These are phyloP conservation scores for Hericium erinaceus DNA, from an alignment of 768 basidiomycete genomes.

Conservation along the genomic window DNA sequence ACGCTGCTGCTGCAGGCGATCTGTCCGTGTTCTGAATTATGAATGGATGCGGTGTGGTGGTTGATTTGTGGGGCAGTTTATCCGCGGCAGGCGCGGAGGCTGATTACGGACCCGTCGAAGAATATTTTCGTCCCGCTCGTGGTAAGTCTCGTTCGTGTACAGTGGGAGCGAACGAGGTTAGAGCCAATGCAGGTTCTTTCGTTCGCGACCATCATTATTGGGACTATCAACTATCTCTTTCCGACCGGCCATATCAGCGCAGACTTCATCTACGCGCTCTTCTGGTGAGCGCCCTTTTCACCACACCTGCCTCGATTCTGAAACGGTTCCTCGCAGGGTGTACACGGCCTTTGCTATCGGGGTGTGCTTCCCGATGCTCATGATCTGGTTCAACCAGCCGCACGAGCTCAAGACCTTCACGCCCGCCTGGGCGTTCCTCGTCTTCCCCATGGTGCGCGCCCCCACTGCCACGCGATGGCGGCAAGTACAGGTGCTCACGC, in stretches of 20 bases:
- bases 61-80: conserved; percentile 24
- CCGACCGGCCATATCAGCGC: conserved; percentile 27
- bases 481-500: no score
- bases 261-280: conserved; percentile 31
- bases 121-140: conserved; percentile 35
- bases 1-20: conserved; percentile 35
- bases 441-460: conserved; percentile 24
- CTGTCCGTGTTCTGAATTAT: conserved; percentile 20
- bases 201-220: conserved; percentile 41
- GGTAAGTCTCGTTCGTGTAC: neutral
- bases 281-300: conserved; percentile 27
- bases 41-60: neutral
- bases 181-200: conserved; percentile 29
- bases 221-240: conserved; percentile 37
- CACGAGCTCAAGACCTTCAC: conserved; percentile 34
- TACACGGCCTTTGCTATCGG: conserved; percentile 30
- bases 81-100: conserved; percentile 31
- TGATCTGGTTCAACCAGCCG: conserved; percentile 41
- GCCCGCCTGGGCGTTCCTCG: conserved; percentile 29
- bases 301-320: neutral
- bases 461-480: no score
- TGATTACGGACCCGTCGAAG: conserved; percentile 35
- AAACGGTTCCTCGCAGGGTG: conserved; percentile 21
- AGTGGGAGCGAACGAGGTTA: no score
- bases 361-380: conserved; percentile 37